Evolutionary conservation across 2,329 filamentous ascomycete species (phyloP), one percentile per base, ranked within the genome.

Genomic region (Tolypocladium endophyticum): DNA sequence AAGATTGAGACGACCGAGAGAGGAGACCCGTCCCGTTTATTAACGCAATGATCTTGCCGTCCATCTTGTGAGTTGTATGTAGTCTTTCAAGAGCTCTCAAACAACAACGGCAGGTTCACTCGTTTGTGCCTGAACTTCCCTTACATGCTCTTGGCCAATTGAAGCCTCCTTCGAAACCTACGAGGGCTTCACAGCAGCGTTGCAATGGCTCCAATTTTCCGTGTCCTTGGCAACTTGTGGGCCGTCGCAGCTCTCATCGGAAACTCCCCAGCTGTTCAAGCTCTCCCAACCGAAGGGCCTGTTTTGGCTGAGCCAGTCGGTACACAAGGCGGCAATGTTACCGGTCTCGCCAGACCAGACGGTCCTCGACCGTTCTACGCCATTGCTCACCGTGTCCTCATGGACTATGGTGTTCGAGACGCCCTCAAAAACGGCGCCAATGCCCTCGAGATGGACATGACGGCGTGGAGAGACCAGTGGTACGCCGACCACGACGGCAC

Each of bases 391-490:
- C 54, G 58, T 8, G 50, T 56, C 1, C 57, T 61, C 25, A 47
- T 38, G 12, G 5, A 9, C 7, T n/a, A 50, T 1, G n/a, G 55
- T 6, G 59, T 61, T 11, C 36, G 20, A 3, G 55, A 52, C 11
- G 61, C 61, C 8, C 35, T 62, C n/a, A 50, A 39, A 0, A 14
- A 59, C 16, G 61, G 61, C n/a, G 61, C 61, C 39, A 62, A 62
- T 16, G 61, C 59, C 18, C 5, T 62, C 2, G 57, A 62, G 25
- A 58, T 61, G 1, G 61, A 62, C 57, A 35, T 61, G 35, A 45
- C 20, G 2, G 50, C 57, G 8, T 52, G 55, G 55, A 38, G 4
- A 36, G 54, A 57, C 30, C 53, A 55, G 23, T 62, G 61, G 61
- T 60, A 52, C 20, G 59, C 61, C 12, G 59, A 61, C 41, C 57